Base-by-base conservation (phyloP, 345 rosid species). In the Citrus australasica region DNA sequence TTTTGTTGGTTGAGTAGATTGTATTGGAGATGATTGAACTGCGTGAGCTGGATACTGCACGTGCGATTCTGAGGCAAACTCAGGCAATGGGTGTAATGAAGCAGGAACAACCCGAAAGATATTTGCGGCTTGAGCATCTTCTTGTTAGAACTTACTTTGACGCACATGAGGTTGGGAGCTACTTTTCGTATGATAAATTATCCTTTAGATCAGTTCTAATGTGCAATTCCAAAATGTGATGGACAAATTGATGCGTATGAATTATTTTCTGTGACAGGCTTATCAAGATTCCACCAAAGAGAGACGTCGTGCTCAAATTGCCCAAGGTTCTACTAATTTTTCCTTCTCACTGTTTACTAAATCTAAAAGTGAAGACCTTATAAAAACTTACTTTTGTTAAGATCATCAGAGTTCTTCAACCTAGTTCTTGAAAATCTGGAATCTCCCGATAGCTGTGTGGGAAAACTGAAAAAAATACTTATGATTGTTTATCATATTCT, bases 61-160 rank as follows among this genome's bases (percentile, higher is more conserved):
- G 99, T 55, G 95, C 99, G 78, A 92, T 96, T 81, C 84, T 96
- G 81, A 89, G 93, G 87, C 98, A 96, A 82, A 96, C 99, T 58
- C 99, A 94, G 83, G 99, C 92, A 69, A 96, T 96, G 99, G 95
- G 99, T 78, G 92, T 94, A 78, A 92, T 96, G 99, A 96, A 94
- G 89, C 99, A 96, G 89, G 99, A 96, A 89, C 97, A 94, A 84
- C 94, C 99, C 27, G 98, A 92, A 71, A 89, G 99, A 89, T 94
- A 94, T 87, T 85, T 96, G 92, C 82, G 89, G 64, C 97, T 96
- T 40, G 97, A 96, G 83, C 98, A 96, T 89, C 96, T 94, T 62
- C 88, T 96, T 55, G 98, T 96, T 80, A 89, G 97, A 85, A 90
- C 98, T 71, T 96, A 96, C 78, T 96, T 94, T 83, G 98, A 94